A percentile compares a stretch with the other conserved stretches of the same genome.
Conservation (phyloP, 139 green algal genomes). For the Desmodesmus armatus region DNA sequence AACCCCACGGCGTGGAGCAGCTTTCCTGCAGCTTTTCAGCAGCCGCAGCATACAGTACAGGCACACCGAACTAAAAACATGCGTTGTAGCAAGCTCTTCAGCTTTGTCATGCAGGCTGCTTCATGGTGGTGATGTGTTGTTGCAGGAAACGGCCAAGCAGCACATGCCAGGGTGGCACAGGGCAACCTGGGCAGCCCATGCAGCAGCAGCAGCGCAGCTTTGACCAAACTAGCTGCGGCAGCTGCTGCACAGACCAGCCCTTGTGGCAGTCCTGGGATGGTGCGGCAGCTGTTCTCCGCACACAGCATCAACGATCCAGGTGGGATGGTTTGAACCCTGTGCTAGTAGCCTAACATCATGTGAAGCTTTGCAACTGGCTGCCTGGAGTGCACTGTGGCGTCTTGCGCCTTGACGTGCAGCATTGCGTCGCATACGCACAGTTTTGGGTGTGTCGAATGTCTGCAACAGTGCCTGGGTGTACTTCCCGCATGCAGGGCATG, state of each 20-base stretch:
- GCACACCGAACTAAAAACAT: not conserved
- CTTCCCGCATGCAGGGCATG: not conserved
- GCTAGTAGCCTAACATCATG: too few relatives aligned
- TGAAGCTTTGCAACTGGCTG: not conserved
- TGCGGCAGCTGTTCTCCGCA: slow-evolving; percentile 30
- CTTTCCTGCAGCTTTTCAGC: not conserved
- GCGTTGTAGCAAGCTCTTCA: not conserved
- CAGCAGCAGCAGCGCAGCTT: slow-evolving; percentile 1
- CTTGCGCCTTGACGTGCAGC: not conserved
- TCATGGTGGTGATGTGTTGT: not conserved
- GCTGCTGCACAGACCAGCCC: slow-evolving; percentile 5
- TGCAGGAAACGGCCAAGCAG: not conserved
- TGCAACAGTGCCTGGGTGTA: not conserved
- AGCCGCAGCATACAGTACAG: not conserved
- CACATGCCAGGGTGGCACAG: not conserved
- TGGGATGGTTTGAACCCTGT: not conserved
- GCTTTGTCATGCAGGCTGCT: not conserved
- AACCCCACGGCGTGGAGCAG: not conserved
- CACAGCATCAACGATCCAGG: not conserved
- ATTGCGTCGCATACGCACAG: not conserved
- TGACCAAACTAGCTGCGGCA: too few relatives aligned
- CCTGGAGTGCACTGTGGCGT: not conserved
- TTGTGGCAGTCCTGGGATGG: not conserved
- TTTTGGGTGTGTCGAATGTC: not conserved
- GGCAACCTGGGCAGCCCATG: not conserved